Evolutionary conservation across 306 rosid genomes (phyloP), one percentile per base, ranked within the genome.

Genomic region (Neltuma alba): DNA sequence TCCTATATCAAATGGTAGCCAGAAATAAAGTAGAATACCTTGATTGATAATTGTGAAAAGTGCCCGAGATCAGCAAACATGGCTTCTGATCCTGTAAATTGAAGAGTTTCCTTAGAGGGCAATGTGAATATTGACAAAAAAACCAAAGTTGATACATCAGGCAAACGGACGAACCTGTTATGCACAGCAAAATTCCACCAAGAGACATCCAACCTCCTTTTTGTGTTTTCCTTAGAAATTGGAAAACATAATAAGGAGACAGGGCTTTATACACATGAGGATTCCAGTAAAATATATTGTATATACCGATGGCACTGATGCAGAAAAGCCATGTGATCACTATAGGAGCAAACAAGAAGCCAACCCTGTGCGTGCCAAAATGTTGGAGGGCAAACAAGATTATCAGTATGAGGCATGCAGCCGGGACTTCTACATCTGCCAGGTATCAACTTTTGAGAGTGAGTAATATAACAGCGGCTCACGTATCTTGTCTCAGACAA

Each of bases 51-150:
- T 65, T 89, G 97, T 12, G 97, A 89, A 72, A 92, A 92, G 85
- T 92, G 97, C 31, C 97, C 97, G 23, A 92, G 93, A 87, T 92
- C 93, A 80, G 97, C 97, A 85, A 92, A 92, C 97, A 92, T 92
- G 48, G 97, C 96, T 82, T 92, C 97, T 4, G 93, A 92, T 77
- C 97, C 97, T 92, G 86, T 63, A 44, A 45, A 48, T 55, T 64
- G 28, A 76, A 6, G 38, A 37, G 10, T 34, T 9, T 33, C 70
- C 25, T 88, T 41, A 79, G 79, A 74, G 38, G 63, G 74, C 38
- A 34, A 20, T n/a, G 41, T 69, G 54, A 60, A 66, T 36, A 50
- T 38, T 28, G 61, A 21, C 63, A 2, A 63, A 23, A 75, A 58
- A 77, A 61, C 55, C 41, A 41, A 54, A 34, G 52, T 70, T 36